phyloP scores from a whole-genome alignment of 805 yeast genomes.

The Saturnispora mendoncae region DNA sequence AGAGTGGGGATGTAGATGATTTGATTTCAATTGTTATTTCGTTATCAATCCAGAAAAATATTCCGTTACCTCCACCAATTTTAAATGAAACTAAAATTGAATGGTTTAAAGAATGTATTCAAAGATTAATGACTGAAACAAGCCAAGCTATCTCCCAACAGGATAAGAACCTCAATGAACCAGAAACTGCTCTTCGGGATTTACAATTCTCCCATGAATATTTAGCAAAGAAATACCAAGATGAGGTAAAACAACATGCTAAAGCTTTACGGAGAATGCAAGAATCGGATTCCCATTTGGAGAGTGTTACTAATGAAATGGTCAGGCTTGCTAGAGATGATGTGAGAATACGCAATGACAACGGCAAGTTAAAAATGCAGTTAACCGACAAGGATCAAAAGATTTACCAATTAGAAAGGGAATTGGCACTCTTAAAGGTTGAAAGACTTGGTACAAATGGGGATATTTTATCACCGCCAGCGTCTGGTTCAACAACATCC shows the following conservation, averaged over 20 bases:
- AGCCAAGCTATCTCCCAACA: not conserved
- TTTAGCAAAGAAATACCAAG: conserved; percentile 57
- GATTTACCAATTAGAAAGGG: conserved; percentile 8
- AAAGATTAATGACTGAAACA: conserved; percentile 10
- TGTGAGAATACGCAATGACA: not conserved
- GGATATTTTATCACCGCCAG: not conserved
- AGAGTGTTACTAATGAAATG: conserved; percentile 27
- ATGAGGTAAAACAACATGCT: conserved; percentile 50
- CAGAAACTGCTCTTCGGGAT: conserved; percentile 48
- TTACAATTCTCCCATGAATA: conserved; percentile 65
- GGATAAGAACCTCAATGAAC: not conserved
- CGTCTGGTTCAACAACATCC: not conserved
- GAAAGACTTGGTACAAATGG: not conserved
- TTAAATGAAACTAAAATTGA: conserved; percentile 19
- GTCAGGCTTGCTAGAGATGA: conserved; percentile 12
- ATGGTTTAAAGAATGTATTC: conserved; percentile 26
- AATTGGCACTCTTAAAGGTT: not conserved
- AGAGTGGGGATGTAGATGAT: conserved; percentile 31
- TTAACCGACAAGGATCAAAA: conserved; percentile 3
- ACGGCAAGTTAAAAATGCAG: not conserved
- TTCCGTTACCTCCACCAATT: conserved; percentile 31
- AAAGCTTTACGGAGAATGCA: conserved; percentile 41
- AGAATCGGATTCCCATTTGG: conserved; percentile 32
- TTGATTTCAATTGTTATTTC: conserved; percentile 40
- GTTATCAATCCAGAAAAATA: conserved; percentile 35